Percentiles rank a stretch among this genome's conserved stretches.
These are phyloP conservation scores for Cercospora sp. DNA, from an alignment of 2,329 filamentous ascomycete species.

Conservation along the genomic window DNA sequence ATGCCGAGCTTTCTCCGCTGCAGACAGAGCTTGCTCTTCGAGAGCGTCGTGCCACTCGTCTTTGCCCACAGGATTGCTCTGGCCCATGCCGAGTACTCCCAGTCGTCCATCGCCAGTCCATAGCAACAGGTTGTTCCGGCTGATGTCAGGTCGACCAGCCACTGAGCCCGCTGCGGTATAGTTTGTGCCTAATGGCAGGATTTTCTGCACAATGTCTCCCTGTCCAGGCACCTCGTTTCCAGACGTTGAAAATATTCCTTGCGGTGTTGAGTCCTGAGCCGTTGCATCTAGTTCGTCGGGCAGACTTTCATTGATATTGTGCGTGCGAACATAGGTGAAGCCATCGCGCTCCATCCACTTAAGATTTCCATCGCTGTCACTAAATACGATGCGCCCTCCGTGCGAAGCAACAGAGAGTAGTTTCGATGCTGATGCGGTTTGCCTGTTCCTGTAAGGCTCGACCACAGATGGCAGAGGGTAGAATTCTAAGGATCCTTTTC, in stretches of 20 bases:
- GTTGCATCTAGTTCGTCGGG: not conserved
- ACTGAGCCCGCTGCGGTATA: not conserved
- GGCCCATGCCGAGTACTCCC: slow-evolving; percentile 63
- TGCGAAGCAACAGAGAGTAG: slow-evolving; percentile 79
- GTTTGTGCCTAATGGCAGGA: slow-evolving; percentile 57
- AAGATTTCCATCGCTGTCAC: slow-evolving; percentile 78
- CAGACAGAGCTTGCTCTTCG: slow-evolving; percentile 46
- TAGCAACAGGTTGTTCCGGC: slow-evolving; percentile 68
- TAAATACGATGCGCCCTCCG: slow-evolving; percentile 77
- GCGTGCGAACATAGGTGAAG: slow-evolving; percentile 54
- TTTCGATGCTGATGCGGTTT: slow-evolving; percentile 78
- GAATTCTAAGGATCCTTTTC: slow-evolving; percentile 85
- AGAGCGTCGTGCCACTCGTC: slow-evolving; percentile 40
- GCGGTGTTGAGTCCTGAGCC: slow-evolving; percentile 24
- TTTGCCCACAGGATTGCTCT: slow-evolving; percentile 38
- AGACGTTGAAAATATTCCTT: slow-evolving; percentile 32
- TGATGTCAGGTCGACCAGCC: slow-evolving; percentile 33
- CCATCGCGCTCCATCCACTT: slow-evolving; percentile 93
- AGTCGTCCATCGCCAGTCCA: slow-evolving; percentile 84
- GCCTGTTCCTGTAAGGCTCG: slow-evolving; percentile 68
- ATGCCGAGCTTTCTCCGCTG: slow-evolving; percentile 53
- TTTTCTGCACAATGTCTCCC: slow-evolving; percentile 78
- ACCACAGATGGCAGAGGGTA: slow-evolving; percentile 59
- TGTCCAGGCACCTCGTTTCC: slow-evolving; percentile 34
- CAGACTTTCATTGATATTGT: slow-evolving; percentile 57